phyloP scores from a whole-genome alignment of 345 rosid genomes.

The Salix viminalis region DNA sequence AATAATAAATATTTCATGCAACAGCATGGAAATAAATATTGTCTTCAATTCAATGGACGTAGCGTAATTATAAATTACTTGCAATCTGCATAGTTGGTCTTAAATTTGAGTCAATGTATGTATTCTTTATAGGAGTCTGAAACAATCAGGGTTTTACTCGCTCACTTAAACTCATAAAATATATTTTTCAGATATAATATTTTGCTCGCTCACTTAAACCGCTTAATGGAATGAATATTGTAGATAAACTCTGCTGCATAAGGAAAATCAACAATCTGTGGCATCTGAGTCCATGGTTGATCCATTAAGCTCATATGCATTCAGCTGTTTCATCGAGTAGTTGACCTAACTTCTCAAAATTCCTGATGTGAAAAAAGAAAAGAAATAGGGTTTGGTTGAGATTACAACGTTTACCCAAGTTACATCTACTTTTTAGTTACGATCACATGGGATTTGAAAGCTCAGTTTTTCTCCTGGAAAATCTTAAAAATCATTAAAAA shows the following conservation, averaged over 20 bases:
- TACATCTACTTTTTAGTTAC: neutral
- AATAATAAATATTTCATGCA: neutral
- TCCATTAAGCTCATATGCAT: neutral
- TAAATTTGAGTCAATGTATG: accelerated
- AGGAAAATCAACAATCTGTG: neutral
- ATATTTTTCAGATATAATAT: too few species aligned
- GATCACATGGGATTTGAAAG: neutral
- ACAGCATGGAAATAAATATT: neutral
- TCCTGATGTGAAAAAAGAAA: neutral
- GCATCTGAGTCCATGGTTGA: neutral
- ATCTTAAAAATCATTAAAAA: too few species aligned
- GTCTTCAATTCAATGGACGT: too few species aligned
- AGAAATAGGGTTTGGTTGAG: neutral
- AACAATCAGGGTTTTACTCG: too few species aligned
- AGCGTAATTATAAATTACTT: accelerated
- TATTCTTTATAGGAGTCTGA: accelerated
- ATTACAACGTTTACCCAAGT: neutral
- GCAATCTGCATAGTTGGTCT: too few species aligned
- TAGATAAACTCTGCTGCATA: too few species aligned
- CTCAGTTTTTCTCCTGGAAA: neutral
- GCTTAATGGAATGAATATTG: too few species aligned
- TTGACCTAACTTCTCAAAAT: neutral
- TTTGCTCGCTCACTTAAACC: too few species aligned
- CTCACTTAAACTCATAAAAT: too few species aligned
- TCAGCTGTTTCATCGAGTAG: neutral